Conservation (phyloP, 441 rosid genomes). For the Pelargonium myrrhifolium region DNA sequence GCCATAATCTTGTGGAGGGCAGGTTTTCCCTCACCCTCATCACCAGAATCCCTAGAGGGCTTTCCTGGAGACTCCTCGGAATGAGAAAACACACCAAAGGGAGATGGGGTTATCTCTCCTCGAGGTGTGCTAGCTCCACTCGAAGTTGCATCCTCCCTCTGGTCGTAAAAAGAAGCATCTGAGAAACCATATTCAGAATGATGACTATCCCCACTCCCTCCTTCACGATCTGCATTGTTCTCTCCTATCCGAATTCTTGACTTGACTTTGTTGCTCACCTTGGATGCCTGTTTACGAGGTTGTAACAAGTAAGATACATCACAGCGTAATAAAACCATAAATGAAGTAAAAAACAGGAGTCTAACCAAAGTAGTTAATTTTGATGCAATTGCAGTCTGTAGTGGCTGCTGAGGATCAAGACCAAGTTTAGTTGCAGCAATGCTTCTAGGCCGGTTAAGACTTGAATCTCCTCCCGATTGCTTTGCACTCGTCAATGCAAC, state of each 20-base stretch:
- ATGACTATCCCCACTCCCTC: constrained; percentile 67
- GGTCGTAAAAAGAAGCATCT: constrained; percentile 44
- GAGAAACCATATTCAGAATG: constrained; percentile 53
- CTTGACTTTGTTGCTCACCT: constrained; percentile 77
- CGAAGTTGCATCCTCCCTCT: constrained; percentile 68
- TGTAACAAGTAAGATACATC: constrained; percentile 27
- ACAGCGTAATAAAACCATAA: constrained; percentile 12
- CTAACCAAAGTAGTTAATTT: constrained; percentile 84
- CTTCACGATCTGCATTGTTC: constrained; percentile 45
- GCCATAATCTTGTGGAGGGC: constrained; percentile 56
- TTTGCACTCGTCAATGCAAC: constrained; percentile 26
- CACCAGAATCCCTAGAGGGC: constrained; percentile 49
- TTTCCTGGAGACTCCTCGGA: constrained; percentile 39
- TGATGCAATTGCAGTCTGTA: constrained; percentile 75
- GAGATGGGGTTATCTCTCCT: constrained; percentile 46
- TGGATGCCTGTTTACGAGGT: constrained; percentile 52
- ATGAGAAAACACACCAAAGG: constrained; percentile 53
- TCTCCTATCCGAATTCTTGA: constrained; percentile 59
- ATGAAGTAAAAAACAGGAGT: constrained; percentile 19
- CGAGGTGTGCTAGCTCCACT: constrained; percentile 90
- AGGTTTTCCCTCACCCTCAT: constrained; percentile 68
- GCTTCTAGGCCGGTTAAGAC: constrained; percentile 38
- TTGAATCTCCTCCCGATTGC: constrained; percentile 38
- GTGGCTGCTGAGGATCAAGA: constrained; percentile 33
- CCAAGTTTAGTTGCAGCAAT: constrained; percentile 54